Evolutionary conservation across 2,329 filamentous ascomycete genomes (phyloP), one percentile per base, ranked within the genome.

Genomic region (Fusarium bactridioides): DNA sequence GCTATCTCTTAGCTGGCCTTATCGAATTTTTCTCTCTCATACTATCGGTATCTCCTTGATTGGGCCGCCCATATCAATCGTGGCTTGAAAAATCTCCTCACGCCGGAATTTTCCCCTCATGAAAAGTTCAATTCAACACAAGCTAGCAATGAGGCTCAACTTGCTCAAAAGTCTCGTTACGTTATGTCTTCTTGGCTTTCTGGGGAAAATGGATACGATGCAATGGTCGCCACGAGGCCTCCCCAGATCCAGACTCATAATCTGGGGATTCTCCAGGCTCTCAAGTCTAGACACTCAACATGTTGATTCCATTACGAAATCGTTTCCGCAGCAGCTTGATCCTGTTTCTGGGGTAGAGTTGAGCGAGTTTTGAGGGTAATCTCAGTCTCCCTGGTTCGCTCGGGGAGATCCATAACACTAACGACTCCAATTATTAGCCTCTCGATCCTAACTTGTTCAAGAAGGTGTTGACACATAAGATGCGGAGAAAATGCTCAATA

Each of bases 41-140:
- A 51, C 70, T 65, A 67, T 75, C 71, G 75, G 74, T 64, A 50
- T 64, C 35, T 68, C 74, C 72, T 77, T 74, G 63, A 74, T 73
- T 73, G 64, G 67, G 23, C 66, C 58, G 29, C 45, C 64, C 64
- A 67, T 63, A 48, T 58, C 50, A 25, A 64, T 65, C 53, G 62
- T 66, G 66, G 66, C 51, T 64, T 53, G 38, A 41, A 37, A 64
- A 41, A 64, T 69, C 66, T 65, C 66, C 66, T 69, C 66, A 69
- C 58, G n/a, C 13, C n/a, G 18, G 10, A 35, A 29, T 56, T 74
- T 74, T 74, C 67, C 70, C 70, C 70, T 71, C 67, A 71, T 58
- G 35, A 29, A 27, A 23, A 50, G 47, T 9, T 11, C 31, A 25
- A 64, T 61, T 43, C 40, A 35, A n/a, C 27, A 16, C 37, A 60